Base-by-base conservation (phyloP, 2,329 filamentous ascomycete genomes). In the Aciculosporium take region DNA sequence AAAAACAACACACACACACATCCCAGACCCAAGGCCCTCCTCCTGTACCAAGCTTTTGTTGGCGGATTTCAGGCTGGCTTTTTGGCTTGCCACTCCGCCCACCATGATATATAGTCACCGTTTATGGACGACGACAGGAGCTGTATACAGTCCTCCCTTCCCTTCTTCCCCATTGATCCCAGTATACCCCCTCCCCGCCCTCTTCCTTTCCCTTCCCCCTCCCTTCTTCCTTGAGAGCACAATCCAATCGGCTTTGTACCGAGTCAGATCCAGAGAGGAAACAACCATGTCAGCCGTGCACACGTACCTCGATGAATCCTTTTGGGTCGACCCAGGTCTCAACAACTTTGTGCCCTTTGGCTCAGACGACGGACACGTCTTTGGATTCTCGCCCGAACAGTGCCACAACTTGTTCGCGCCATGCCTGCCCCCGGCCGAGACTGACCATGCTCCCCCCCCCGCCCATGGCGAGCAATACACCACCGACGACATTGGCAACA, bases 241-340 rank as follows among this genome's bases (percentile, higher is more conserved):
- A n/a, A n/a, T 17, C 25, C 4, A 10, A 37, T n/a, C 15, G 17
- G 15, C 36, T 20, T 18, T 28, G 23, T 28, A 18, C 35, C 35
- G 15, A 37, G 15, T 15, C 12, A 36, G 20, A 24, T 12, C 6
- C 13, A 15, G 8, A 28, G 5, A 23, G 0, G 3, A 21, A n/a
- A 17, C 9, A 18, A 10, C n/a, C 29, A 41, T 41, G 39, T 41
- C 39, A 29, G 25, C 39, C n/a, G 15, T 36, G 21, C 12, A 36
- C 24, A 30, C 9, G 5, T 29, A 23, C 21, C 25, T 17, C 5
- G 39, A 41, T 10, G 32, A 23, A 29, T 24, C 17, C 13, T 21
- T 24, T n/a, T 41, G 39, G 39, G 9, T 18, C 15, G 23, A 41
- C 24, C 24, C 25, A 9, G 7, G 24, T 13, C n/a, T 36, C 10